Conservation (phyloP, 192 early-diverging fungal genomes). For the Gamsiella multidivaricata region DNA sequence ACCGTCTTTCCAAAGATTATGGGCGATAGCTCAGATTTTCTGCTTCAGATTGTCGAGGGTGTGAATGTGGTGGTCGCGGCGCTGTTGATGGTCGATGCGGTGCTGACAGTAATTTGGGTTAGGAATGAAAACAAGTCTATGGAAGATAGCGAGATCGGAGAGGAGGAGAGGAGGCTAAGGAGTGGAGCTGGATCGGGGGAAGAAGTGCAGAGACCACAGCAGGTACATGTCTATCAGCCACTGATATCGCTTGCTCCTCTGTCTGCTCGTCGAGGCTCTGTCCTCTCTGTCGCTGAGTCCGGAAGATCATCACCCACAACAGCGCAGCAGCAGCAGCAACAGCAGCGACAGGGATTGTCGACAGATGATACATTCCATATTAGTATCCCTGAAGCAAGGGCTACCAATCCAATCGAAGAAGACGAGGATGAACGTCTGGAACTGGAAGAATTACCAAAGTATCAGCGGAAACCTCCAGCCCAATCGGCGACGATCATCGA, state of each 20-base stretch:
- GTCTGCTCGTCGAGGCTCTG: neutral
- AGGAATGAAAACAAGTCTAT: neutral
- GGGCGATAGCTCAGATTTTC: neutral
- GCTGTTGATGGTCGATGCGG: neutral
- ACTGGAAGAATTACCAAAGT: constrained; percentile 25
- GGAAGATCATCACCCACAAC: too few relatives aligned
- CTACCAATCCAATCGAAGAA: neutral
- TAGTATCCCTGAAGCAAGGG: neutral
- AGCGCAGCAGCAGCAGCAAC: neutral
- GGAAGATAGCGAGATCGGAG: too few relatives aligned
- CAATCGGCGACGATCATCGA: constrained; percentile 29
- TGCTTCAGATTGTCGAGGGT: constrained; percentile 6
- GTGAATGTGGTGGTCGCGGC: neutral
- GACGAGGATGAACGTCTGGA: constrained; percentile 1
- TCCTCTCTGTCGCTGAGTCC: neutral
- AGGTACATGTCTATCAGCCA: constrained; percentile 24
- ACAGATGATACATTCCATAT: neutral
- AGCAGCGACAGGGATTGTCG: neutral
- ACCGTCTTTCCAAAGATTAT: neutral
- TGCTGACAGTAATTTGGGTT: neutral
- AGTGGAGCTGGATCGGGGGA: neutral
- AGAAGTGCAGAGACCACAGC: neutral
- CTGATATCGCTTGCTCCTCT: neutral
- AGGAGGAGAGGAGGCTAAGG: too few relatives aligned
- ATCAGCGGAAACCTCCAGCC: constrained; percentile 21